Conservation (phyloP, 768 basidiomycete genomes). For the Cytidiella melzeri region DNA sequence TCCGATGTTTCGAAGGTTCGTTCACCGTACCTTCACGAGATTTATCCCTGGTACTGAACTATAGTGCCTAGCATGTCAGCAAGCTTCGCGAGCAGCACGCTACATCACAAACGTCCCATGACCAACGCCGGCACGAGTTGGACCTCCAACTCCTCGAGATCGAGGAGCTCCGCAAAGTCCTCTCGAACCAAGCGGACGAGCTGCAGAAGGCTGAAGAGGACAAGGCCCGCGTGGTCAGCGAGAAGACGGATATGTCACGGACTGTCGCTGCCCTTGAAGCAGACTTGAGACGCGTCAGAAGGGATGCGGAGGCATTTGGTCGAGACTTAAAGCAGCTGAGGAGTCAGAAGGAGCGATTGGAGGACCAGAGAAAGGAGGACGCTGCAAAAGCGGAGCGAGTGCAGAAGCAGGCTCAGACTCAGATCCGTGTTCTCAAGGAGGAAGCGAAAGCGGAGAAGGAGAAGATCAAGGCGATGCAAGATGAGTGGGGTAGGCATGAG, state of each 20-base stretch:
- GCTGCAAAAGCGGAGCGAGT: conserved; percentile 45
- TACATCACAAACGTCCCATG: conserved; percentile 58
- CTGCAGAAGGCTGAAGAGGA: conserved; percentile 61
- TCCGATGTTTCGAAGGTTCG: conserved; percentile 62
- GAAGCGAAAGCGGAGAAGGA: conserved; percentile 53
- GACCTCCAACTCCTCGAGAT: conserved; percentile 69
- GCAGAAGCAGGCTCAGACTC: conserved; percentile 61
- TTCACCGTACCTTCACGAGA: too few species aligned
- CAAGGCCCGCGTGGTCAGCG: conserved; percentile 52
- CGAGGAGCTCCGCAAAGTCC: conserved; percentile 64
- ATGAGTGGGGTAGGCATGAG: conserved; percentile 48
- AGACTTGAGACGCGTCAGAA: conserved; percentile 69
- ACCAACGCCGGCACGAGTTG: conserved; percentile 66
- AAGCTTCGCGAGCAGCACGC: conserved; percentile 57
- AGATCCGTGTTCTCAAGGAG: conserved; percentile 61
- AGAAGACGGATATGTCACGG: conserved; percentile 58
- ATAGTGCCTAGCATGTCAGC: conserved; percentile 45
- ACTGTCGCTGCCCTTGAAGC: conserved; percentile 65
- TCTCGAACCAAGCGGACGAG: conserved; percentile 54
- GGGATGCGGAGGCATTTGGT: conserved; percentile 74
- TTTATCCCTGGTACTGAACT: too few species aligned
- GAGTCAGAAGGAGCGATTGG: conserved; percentile 57
- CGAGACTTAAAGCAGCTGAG: conserved; percentile 66
- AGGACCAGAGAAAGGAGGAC: conserved; percentile 41
- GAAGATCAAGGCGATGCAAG: conserved; percentile 39